These are phyloP conservation scores for Colletotrichum plurivorum DNA, from an alignment of 2,329 filamentous ascomycete genomes.

Conservation along the genomic window DNA sequence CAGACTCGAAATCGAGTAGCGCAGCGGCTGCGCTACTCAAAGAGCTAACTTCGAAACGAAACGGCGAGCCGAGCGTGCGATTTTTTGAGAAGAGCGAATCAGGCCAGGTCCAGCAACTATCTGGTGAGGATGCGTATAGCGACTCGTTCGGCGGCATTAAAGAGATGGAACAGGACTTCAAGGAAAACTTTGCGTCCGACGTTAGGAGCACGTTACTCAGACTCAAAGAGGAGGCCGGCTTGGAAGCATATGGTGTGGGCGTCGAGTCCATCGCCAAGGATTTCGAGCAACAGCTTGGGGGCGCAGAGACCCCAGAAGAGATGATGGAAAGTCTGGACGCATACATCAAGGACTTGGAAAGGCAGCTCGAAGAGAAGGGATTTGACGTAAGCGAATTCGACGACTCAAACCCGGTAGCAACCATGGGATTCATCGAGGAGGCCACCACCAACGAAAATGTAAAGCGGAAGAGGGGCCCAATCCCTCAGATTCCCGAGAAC, in stretches of 20 bases:
- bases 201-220: slow-evolving; percentile 48
- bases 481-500: slow-evolving; percentile 54
- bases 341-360: slow-evolving; percentile 53
- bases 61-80: slow-evolving; percentile 50
- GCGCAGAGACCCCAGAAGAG: slow-evolving; percentile 50
- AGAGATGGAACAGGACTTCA: slow-evolving; percentile 47
- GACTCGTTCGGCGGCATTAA: slow-evolving; percentile 52
- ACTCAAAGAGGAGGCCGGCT: slow-evolving; percentile 42
- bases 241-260: slow-evolving; percentile 56
- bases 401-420: slow-evolving; percentile 36
- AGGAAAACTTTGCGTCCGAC: slow-evolving; percentile 42
- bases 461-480: slow-evolving; percentile 30
- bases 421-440: slow-evolving; percentile 27
- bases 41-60: slow-evolving; percentile 37
- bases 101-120: slow-evolving; percentile 55
- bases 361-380: slow-evolving; percentile 38
- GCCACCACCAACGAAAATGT: slow-evolving; percentile 43
- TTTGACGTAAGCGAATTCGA: slow-evolving; percentile 33
- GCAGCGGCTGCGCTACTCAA: slow-evolving; percentile 43
- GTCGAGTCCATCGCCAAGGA: slow-evolving; percentile 60
- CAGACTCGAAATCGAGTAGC: neutral
- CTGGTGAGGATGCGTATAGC: slow-evolving; percentile 56
- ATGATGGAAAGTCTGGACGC: slow-evolving; percentile 51
- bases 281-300: slow-evolving; percentile 34
- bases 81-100: slow-evolving; percentile 64